Evolutionary conservation across 2,329 filamentous ascomycete species (phyloP), one percentile per base, ranked within the genome.

Genomic region (Colletotrichum chrysophilum): DNA sequence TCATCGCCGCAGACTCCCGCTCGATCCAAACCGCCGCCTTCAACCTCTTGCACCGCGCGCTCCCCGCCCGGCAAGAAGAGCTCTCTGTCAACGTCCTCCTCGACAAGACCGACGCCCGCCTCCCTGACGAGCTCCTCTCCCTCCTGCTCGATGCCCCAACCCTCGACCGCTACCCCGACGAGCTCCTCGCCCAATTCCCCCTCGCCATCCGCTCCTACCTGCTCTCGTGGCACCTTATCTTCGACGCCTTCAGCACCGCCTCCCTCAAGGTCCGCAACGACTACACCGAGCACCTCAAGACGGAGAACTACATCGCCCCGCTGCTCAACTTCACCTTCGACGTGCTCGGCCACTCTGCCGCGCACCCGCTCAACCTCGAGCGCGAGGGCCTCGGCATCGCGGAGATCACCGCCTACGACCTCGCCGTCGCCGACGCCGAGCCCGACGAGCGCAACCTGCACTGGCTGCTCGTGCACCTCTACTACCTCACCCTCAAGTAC

Each of bases 181-280:
- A 93, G 10, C 87, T 90, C 43, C 91, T 96, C 26, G 89, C 92
- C 7, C 88, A 91, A 18, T 94, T 96, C 79, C 95, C 95, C 13
- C 86, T 91, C 1, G 82, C 90, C 0, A 88, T 98, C 64, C 92
- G 95, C 68, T 92, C 93, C 12, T 99, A 98, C 80, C 88, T 99
- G 4, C 88, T 98, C 32, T 94, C 95, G 13, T 99, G 97, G 97
- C 91, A 95, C 77, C 88, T 98, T 2, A 89, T 98, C 1, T 98
- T 98, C 81, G 95, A 98, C 79, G 93, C 96, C 60, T 97, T 96
- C 81, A 87, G 89, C 21, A 91, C 92, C 24, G 92, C 96, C 14
- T 95, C 96, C 0, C 93, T 94, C 83, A 95, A 95, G 79, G 92
- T 98, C 18, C 94, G 95, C 79, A 92, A 91, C 74, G 93, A 96